Evolutionary conservation across 495 filamentous ascomycete genomes (phyloP).

Genomic region (Tetracladium setigerum): DNA sequence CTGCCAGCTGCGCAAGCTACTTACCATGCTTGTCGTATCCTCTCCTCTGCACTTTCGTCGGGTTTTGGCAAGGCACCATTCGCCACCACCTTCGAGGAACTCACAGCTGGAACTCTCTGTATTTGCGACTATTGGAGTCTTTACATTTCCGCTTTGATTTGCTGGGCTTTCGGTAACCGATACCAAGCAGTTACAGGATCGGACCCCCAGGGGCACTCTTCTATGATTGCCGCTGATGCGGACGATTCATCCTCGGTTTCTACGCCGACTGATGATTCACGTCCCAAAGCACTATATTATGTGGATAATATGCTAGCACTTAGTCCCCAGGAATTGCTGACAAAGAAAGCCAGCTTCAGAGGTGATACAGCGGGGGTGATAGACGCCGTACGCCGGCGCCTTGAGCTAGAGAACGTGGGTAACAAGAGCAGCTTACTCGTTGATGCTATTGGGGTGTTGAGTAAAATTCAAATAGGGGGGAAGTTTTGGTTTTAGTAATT

Average conservation of each 20-base stretch:
- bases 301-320: constrained; percentile 13
- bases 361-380: constrained; percentile 14
- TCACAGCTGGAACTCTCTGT: background rate
- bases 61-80: background rate
- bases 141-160: constrained; percentile 17
- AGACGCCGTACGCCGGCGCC: constrained; percentile 7
- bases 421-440: constrained; percentile 14
- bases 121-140: constrained; percentile 21
- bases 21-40: constrained; percentile 16
- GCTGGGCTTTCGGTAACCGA: constrained; percentile 23
- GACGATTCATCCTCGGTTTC: background rate
- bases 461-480: constrained; percentile 13
- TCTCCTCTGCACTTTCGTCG: constrained; percentile 2
- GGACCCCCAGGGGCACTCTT: background rate
- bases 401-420: constrained; percentile 13
- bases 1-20: constrained; percentile 16
- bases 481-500: background rate
- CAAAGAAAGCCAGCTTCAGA: constrained; percentile 10
- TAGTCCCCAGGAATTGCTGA: constrained; percentile 15
- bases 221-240: constrained; percentile 1
- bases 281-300: constrained; percentile 13
- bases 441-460: constrained; percentile 17
- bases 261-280: constrained; percentile 1
- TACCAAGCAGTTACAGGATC: constrained; percentile 3
- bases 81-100: background rate